Conservation (phyloP, 805 yeast species). For the Zygotorulaspora chibaensis region DNA sequence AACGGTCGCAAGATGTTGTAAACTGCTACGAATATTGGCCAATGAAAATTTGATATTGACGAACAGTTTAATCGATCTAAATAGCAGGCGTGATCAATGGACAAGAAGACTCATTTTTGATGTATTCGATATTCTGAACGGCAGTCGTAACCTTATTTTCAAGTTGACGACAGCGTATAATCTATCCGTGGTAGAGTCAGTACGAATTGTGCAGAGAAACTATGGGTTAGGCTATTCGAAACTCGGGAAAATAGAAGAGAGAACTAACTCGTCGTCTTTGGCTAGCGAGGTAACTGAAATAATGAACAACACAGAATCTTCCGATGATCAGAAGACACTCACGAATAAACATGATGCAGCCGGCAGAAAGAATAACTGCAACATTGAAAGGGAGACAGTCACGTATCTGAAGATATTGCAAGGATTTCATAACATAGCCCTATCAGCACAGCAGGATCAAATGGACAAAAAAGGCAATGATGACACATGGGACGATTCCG, state of each 20-base stretch:
- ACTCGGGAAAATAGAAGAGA: constrained; percentile 1
- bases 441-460: constrained; percentile 1
- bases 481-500: background rate
- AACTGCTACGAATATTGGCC: constrained; percentile 22
- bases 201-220: constrained; percentile 16
- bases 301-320: constrained; percentile 3
- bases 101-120: constrained; percentile 21
- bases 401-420: constrained; percentile 20
- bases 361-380: background rate
- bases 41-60: constrained; percentile 23
- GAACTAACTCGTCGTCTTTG: constrained; percentile 1
- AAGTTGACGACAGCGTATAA: constrained; percentile 9
- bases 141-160: constrained; percentile 13
- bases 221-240: constrained; percentile 13
- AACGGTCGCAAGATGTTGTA: constrained; percentile 21
- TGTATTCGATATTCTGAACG: constrained; percentile 20
- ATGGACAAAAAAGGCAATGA: background rate
- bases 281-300: constrained; percentile 4
- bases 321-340: background rate
- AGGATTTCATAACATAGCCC: constrained; percentile 18
- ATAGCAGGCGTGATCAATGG: constrained; percentile 16
- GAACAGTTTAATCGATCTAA: constrained; percentile 12
- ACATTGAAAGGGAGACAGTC: constrained; percentile 8
- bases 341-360: background rate
- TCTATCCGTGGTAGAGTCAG: constrained; percentile 18